These are phyloP conservation scores for Fonsecaea pedrosoi DNA, from an alignment of 2,329 filamentous ascomycete species.

Conservation along the genomic window DNA sequence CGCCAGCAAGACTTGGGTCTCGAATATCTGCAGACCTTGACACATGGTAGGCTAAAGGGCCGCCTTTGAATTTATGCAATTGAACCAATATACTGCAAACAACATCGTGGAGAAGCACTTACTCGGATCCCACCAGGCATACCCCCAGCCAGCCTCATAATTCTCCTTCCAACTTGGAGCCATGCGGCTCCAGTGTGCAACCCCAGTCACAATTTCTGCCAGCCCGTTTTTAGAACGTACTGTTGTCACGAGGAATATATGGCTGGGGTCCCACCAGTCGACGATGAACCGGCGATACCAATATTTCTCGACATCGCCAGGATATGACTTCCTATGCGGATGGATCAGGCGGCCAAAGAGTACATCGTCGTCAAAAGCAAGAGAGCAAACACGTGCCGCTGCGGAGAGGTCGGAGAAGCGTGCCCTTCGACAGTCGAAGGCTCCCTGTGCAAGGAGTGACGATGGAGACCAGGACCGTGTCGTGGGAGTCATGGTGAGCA, in stretches of 20 bases:
- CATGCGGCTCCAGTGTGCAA: constrained; percentile 37
- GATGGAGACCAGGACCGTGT: background rate
- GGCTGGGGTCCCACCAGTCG: constrained; percentile 36
- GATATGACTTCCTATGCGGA: constrained; percentile 32
- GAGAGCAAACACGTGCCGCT: constrained; percentile 29
- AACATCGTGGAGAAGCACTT: constrained; percentile 18
- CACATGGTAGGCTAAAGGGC: background rate
- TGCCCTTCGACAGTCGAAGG: constrained; percentile 31
- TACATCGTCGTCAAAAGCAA: constrained; percentile 36
- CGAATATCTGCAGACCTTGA: background rate
- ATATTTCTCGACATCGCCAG: constrained; percentile 33
- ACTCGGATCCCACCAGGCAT: constrained; percentile 34
- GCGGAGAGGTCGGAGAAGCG: constrained; percentile 30
- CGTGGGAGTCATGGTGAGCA: constrained; percentile 4
- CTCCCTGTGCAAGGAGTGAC: background rate
- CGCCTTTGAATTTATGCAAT: background rate
- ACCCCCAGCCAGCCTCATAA: constrained; percentile 33
- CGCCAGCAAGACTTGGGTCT: background rate
- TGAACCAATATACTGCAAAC: background rate
- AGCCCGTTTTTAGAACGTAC: constrained; percentile 15
- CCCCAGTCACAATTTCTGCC: constrained; percentile 31
- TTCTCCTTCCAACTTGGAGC: constrained; percentile 29
- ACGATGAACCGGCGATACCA: constrained; percentile 38
- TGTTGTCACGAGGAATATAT: constrained; percentile 35
- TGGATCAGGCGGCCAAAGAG: constrained; percentile 38